A percentile compares a stretch with the other conserved stretches of the same genome.
These are phyloP conservation scores for Aspergillus latus DNA, from an alignment of 2,329 filamentous ascomycete species.

Conservation along the genomic window DNA sequence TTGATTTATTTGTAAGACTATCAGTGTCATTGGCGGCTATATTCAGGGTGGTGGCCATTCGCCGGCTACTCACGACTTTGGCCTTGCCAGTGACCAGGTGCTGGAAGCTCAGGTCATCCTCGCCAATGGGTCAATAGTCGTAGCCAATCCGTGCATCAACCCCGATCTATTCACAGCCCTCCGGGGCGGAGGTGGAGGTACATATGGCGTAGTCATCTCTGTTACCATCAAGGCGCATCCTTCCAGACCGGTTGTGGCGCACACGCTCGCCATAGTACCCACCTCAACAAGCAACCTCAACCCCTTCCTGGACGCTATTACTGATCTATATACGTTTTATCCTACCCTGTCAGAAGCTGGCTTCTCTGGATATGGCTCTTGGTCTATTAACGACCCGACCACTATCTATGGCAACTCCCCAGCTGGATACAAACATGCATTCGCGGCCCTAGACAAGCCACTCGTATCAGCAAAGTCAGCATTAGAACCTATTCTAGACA, in stretches of 20 bases:
- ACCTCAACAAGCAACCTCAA: neutral
- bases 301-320: conserved; percentile 13
- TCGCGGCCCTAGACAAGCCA: conserved; percentile 17
- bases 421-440: conserved; percentile 17
- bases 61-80: conserved; percentile 8
- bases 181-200: conserved; percentile 12
- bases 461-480: conserved; percentile 9
- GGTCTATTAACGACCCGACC: conserved; percentile 15
- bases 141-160: conserved; percentile 4
- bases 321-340: conserved; percentile 12
- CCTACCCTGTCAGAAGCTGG: conserved; percentile 19
- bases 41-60: conserved; percentile 15
- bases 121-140: conserved; percentile 7
- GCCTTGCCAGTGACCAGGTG: conserved; percentile 12
- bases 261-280: neutral
- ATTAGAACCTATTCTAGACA: conserved; percentile 11
- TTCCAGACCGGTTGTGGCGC: conserved; percentile 13
- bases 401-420: conserved; percentile 13
- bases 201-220: conserved; percentile 12
- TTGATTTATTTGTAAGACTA: neutral
- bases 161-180: conserved; percentile 9
- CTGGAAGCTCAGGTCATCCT: conserved; percentile 11
- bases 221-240: conserved; percentile 26
- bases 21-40: conserved; percentile 11
- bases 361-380: conserved; percentile 19